Conservation (phyloP, 768 basidiomycete species). For the Mrakia gelida region DNA sequence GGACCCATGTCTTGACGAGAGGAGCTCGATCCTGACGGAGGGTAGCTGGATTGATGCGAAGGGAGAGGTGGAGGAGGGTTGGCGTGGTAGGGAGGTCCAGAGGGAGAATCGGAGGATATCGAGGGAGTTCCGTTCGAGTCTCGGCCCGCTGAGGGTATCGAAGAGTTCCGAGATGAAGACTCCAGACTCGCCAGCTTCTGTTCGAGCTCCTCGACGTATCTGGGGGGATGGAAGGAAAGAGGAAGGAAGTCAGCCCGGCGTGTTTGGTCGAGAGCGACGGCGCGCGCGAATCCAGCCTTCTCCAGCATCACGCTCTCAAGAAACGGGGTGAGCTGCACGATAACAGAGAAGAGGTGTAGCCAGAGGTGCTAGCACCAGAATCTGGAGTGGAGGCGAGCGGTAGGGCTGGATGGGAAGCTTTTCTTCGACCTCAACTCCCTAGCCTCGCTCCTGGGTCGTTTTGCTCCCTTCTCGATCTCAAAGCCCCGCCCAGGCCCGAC, state of each 20-base stretch:
- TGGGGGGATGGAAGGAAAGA: neutral
- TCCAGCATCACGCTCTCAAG: too few relatives aligned
- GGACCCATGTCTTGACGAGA: slow-evolving; percentile 1
- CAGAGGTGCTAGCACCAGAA: too few relatives aligned
- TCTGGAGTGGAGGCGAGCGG: too few relatives aligned
- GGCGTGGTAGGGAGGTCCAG: neutral
- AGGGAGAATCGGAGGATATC: neutral
- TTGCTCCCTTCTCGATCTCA: neutral
- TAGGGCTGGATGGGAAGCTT: too few relatives aligned
- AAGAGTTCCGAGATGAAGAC: neutral
- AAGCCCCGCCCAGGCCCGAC: neutral
- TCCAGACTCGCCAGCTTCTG: neutral
- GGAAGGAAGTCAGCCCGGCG: neutral
- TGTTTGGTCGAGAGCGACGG: neutral
- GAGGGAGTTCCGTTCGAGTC: slow-evolving; percentile 1
- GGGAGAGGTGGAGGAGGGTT: neutral
- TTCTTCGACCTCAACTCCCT: too few relatives aligned
- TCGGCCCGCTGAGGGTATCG: neutral
- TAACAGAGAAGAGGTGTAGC: too few relatives aligned
- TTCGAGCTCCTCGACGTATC: slow-evolving; percentile 21
- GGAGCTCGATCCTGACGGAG: neutral
- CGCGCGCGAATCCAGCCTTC: too few relatives aligned
- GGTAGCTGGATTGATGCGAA: neutral
- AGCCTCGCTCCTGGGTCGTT: too few relatives aligned
- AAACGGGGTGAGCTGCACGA: too few relatives aligned